Conservation (phyloP, 2,329 filamentous ascomycete genomes). For the Phialophora expanda region DNA sequence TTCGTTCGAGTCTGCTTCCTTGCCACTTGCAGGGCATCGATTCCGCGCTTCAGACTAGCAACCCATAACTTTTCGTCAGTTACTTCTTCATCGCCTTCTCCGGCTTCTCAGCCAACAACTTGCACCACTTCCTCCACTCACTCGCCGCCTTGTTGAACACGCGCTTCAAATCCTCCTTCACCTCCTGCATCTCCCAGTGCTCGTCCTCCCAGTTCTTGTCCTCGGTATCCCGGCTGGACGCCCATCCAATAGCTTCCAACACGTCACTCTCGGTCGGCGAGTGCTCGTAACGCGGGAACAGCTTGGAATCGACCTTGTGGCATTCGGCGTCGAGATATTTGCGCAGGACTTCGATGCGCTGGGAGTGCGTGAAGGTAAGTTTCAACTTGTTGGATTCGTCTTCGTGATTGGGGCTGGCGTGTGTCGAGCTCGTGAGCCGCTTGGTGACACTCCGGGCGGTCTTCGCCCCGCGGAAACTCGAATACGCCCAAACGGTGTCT, state of each 20-base stretch:
- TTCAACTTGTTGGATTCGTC: constrained; percentile 44
- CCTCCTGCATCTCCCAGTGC: constrained; percentile 50
- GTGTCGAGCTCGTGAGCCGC: constrained; percentile 39
- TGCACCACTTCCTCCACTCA: constrained; percentile 51
- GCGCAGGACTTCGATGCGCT: constrained; percentile 46
- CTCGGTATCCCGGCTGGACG: constrained; percentile 40
- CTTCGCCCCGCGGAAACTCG: constrained; percentile 48
- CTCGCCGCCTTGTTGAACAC: constrained; percentile 49
- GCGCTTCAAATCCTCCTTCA: constrained; percentile 49
- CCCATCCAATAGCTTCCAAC: constrained; percentile 53
- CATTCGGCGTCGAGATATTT: constrained; percentile 50
- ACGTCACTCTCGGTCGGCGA: constrained; percentile 49
- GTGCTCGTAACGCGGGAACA: constrained; percentile 44
- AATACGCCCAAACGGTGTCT: constrained; percentile 43
- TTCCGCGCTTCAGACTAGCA: too few relatives aligned
- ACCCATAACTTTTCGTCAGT: constrained; percentile 20
- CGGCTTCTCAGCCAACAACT: constrained; percentile 47
- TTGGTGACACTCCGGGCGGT: constrained; percentile 49
- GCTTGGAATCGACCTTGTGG: constrained; percentile 44
- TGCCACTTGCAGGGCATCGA: background rate
- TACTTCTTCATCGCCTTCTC: constrained; percentile 50
- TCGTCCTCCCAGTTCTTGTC: constrained; percentile 52
- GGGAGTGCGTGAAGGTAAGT: constrained; percentile 46
- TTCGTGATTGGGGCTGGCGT: constrained; percentile 35
- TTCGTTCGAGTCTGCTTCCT: background rate